Percentiles rank a stretch among this genome's conserved stretches.
These are phyloP conservation scores for Aspergillus ochraceoroseus DNA, from an alignment of 2,329 filamentous ascomycete species.

Conservation along the genomic window DNA sequence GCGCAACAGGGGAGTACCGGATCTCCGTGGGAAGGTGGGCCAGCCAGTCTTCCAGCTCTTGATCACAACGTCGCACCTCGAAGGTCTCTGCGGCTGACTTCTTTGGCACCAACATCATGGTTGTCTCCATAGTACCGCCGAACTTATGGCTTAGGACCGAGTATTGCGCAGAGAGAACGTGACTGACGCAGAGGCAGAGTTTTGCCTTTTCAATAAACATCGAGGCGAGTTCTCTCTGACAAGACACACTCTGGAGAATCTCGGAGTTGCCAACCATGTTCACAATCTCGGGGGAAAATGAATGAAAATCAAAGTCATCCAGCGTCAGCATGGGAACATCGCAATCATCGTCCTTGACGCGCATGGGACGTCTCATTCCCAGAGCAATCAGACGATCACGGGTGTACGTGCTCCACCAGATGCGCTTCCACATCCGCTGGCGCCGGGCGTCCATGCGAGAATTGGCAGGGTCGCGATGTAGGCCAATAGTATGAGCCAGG, in stretches of 20 bases:
- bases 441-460: slow-evolving; percentile 69
- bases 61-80: slow-evolving; percentile 72
- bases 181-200: slow-evolving; percentile 81
- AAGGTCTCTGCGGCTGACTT: slow-evolving; percentile 77
- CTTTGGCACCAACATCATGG: slow-evolving; percentile 88
- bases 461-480: slow-evolving; percentile 78
- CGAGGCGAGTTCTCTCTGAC: slow-evolving; percentile 72
- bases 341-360: slow-evolving; percentile 89
- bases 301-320: slow-evolving; percentile 74
- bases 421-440: slow-evolving; percentile 84
- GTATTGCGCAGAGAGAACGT: slow-evolving; percentile 86
- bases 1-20: slow-evolving; percentile 62
- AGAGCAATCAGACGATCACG: slow-evolving; percentile 86
- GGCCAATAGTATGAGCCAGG: slow-evolving; percentile 83
- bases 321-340: slow-evolving; percentile 86
- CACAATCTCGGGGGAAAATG: slow-evolving; percentile 62
- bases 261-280: slow-evolving; percentile 66
- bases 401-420: slow-evolving; percentile 98
- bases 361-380: slow-evolving; percentile 86
- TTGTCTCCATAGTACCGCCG: slow-evolving; percentile 64
- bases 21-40: slow-evolving; percentile 66
- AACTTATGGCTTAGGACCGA: slow-evolving; percentile 83
- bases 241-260: slow-evolving; percentile 62
- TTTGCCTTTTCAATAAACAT: slow-evolving; percentile 92
- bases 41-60: slow-evolving; percentile 73